A percentile compares a stretch with the other conserved stretches of the same genome.
Conservation (phyloP, 73 alveolate genomes). For the Uronychia binucleata region DNA sequence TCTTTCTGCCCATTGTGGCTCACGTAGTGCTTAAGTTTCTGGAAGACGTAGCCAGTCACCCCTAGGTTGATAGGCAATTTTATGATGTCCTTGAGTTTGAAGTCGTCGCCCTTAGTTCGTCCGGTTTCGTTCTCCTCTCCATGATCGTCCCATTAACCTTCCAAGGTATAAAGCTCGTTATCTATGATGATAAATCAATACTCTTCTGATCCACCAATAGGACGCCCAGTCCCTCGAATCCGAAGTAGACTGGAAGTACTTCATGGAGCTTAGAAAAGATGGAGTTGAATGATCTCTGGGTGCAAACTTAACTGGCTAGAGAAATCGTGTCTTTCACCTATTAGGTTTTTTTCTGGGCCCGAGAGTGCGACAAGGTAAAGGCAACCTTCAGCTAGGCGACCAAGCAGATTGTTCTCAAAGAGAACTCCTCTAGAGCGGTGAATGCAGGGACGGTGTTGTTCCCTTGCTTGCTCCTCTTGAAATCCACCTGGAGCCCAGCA, state of each 20-base stretch:
- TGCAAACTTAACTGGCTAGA: slow-evolving; percentile 2
- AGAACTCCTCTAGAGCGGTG: no score
- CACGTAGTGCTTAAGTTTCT: not conserved
- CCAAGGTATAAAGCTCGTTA: not conserved
- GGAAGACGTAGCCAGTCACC: not conserved
- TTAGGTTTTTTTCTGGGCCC: not conserved
- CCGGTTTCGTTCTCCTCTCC: not conserved
- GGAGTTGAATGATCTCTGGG: slow-evolving; percentile 16
- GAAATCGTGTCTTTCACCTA: slow-evolving; percentile 5
- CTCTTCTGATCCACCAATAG: slow-evolving; percentile 3
- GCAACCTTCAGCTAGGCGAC: no score
- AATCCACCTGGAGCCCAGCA: no score
- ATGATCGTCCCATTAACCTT: no score
- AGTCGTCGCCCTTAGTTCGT: not conserved
- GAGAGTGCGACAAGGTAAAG: no score
- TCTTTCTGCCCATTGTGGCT: not conserved
- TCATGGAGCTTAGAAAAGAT: not conserved
- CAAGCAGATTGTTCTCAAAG: no score
- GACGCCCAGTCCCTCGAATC: slow-evolving; percentile 18
- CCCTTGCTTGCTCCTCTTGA: no score
- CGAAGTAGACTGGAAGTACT: slow-evolving; percentile 8
- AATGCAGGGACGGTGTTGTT: no score
- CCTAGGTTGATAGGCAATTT: not conserved
- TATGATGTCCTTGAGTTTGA: not conserved
- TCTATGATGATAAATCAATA: not conserved